Evolutionary conservation across 306 rosid species (phyloP), one percentile per base, ranked within the genome.

Genomic region (Begonia masoniana): DNA sequence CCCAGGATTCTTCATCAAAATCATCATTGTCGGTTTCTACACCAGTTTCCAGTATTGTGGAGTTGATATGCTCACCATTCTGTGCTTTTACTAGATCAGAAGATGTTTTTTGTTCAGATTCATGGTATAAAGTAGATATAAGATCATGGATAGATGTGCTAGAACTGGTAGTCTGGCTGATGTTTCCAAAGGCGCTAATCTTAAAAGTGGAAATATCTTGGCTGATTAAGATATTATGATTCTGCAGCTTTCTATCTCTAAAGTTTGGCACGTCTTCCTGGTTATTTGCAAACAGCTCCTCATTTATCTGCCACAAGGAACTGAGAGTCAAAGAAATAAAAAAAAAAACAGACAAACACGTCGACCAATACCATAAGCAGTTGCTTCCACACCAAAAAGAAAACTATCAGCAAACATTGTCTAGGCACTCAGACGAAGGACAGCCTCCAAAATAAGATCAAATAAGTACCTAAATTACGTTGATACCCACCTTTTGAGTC

Each of bases 91-190:
- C 76, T 15, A 56, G 50, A 59, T 61, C 62, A 15, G 68, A 58
- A 59, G 88, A 71, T 54, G 55, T 56, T 48, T 63, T 62, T 55
- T 74, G 68, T 64, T 80, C 82, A 59, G 88, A 69, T 80, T 82
- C 87, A 65, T 58, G 75, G 70, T 85, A 89, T 55, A 89, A 83
- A 68, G 68, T 82, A 78, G 85, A 85, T 70, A 88, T 65, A 15
- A 87, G 43, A 68, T 85, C 97, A 46, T 74, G 68, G 64, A 85
- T 72, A 60, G 95, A 73, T 57, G 75, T 6, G 62, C 62, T 78
- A 71, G 85, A 62, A 64, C 43, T 56, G 55, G 65, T 70, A 63
- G 57, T 67, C 57, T 60, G 74, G 53, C 36, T 10, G 59, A 55
- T 43, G 67, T 57, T 67, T 61, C 42, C 66, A 48, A 72, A 45